Percentiles rank a stretch among this genome's conserved stretches.
These are phyloP conservation scores for Ampelocalamus luodianensis DNA, from an alignment of 176 grass and related monocot species.

Conservation along the genomic window DNA sequence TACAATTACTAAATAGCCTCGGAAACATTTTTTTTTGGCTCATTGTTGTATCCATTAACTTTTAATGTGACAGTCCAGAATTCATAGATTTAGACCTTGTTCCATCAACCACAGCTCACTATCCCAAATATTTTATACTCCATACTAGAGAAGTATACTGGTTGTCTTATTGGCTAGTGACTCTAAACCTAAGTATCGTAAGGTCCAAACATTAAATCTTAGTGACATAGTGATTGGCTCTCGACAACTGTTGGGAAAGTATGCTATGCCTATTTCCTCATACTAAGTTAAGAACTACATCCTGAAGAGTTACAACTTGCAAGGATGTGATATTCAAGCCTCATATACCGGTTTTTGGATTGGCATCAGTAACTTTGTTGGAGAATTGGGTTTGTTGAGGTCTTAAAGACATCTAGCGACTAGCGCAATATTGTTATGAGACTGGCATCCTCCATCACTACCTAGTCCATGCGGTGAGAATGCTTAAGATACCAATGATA, in stretches of 20 bases:
- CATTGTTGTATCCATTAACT: not conserved
- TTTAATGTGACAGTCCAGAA: not conserved
- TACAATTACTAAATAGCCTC: not conserved
- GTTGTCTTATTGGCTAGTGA: constrained; percentile 6
- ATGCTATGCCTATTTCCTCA: not conserved
- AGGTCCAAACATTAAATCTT: not conserved
- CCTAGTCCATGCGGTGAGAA: not conserved
- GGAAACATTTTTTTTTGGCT: not conserved
- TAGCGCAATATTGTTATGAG: not conserved
- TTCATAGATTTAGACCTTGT: not conserved
- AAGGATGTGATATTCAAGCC: not conserved
- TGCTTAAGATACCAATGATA: not conserved
- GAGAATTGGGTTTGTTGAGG: constrained; percentile 9
- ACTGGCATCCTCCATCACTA: not conserved
- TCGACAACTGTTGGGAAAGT: not conserved
- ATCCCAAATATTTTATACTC: not conserved
- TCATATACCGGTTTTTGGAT: not conserved
- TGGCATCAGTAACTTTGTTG: not conserved
- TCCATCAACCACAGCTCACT: not conserved
- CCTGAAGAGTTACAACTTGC: not conserved
- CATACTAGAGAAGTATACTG: not conserved
- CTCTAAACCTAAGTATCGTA: not conserved
- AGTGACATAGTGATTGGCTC: not conserved
- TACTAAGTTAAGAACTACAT: not conserved
- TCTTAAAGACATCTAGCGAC: not conserved